phyloP scores from a whole-genome alignment of 768 basidiomycete species.

The Exsudoporus frostii region DNA sequence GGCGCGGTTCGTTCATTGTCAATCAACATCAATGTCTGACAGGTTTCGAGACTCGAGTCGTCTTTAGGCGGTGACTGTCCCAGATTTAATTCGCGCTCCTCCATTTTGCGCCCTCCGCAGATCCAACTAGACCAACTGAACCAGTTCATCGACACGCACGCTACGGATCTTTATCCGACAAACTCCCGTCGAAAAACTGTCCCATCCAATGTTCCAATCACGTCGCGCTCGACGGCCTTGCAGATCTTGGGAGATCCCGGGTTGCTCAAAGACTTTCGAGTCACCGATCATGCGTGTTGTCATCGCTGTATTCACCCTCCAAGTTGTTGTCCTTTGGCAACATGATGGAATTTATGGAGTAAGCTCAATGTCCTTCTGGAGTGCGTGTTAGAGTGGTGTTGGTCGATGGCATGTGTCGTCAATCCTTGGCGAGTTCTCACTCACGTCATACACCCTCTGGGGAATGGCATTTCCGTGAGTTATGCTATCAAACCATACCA shows the following conservation, averaged over 20 bases:
- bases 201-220: neutral
- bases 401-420: no score
- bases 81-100: no score
- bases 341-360: no score
- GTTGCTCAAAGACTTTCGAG: no score
- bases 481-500: conserved; percentile 18
- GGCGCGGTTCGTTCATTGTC: conserved; percentile 78
- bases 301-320: no score
- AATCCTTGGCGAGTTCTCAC: neutral
- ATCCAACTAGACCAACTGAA: conserved; percentile 29
- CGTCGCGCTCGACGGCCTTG: no score
- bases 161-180: conserved; percentile 40
- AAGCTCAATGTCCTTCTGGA: no score
- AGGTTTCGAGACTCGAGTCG: conserved; percentile 69
- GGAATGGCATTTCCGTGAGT: conserved; percentile 81
- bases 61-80: no score
- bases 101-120: conserved; percentile 38
- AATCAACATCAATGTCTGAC: conserved; percentile 85
- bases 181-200: conserved; percentile 39
- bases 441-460: conserved; percentile 31
- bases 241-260: no score
- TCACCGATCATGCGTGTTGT: no score
- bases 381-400: no score
- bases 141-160: conserved; percentile 42
- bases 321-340: no score